Conservation (phyloP, 2,329 filamentous ascomycete species). For the Hymenoscyphus salicellus region DNA sequence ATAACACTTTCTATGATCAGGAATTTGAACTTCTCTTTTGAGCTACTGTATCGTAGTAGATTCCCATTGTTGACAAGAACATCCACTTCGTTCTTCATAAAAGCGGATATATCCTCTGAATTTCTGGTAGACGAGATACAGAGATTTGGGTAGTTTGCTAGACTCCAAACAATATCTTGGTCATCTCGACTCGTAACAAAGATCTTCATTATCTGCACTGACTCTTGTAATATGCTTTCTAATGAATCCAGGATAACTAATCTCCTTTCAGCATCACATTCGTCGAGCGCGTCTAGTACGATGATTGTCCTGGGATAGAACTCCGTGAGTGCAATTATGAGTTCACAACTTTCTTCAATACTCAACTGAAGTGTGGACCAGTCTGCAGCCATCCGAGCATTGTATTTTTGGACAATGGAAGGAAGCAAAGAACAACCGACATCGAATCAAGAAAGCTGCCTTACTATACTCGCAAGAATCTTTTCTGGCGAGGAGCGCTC, state of each 20-base stretch:
- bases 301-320: constrained; percentile 10
- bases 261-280: constrained; percentile 5
- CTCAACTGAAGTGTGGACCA: not conserved
- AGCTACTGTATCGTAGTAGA: constrained; percentile 2
- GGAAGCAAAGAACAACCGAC: too few species aligned
- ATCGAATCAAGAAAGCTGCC: too few species aligned
- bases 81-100: constrained; percentile 6
- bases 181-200: constrained; percentile 15
- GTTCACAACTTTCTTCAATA: constrained; percentile 3
- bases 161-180: constrained; percentile 7
- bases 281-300: constrained; percentile 13
- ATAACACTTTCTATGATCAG: constrained; percentile 4
- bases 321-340: constrained; percentile 6
- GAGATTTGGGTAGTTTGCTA: not conserved
- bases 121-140: constrained; percentile 9
- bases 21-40: not conserved
- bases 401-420: too few species aligned
- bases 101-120: constrained; percentile 6
- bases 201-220: constrained; percentile 13
- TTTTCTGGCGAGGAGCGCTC: constrained; percentile 23
- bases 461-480: constrained; percentile 18
- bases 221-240: constrained; percentile 4
- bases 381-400: not conserved
- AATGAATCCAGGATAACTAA: constrained; percentile 10
- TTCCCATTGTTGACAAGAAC: not conserved